These are phyloP conservation scores for Lolium rigidum DNA, from an alignment of 176 grass and related monocot genomes.

Conservation along the genomic window DNA sequence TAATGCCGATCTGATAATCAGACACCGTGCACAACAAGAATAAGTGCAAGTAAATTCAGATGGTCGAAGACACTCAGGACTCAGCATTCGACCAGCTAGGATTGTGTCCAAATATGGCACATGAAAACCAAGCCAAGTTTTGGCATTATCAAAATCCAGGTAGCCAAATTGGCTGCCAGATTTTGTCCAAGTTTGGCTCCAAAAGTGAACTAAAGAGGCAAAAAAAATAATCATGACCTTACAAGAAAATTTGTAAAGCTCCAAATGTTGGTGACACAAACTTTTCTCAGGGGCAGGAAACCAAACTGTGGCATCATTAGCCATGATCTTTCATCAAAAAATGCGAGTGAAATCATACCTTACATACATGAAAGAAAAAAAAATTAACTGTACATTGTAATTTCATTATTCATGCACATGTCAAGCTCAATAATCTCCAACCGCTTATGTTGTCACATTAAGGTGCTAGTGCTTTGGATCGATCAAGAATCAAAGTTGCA, in stretches of 20 bases:
- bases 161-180: not conserved
- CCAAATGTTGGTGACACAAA: not conserved
- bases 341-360: not conserved
- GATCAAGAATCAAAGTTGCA: slow-evolving; percentile 4
- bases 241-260: not conserved
- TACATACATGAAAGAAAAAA: not conserved
- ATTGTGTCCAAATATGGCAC: not conserved
- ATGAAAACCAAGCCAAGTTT: slow-evolving; percentile 5
- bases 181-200: not conserved
- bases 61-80: not conserved
- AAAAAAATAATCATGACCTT: not conserved
- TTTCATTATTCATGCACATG: slow-evolving; percentile 16
- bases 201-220: not conserved
- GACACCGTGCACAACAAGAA: not conserved
- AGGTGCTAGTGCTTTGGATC: slow-evolving; percentile 14
- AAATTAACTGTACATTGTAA: not conserved
- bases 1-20: not conserved
- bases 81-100: not conserved
- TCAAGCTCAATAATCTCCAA: slow-evolving; percentile 9
- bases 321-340: not conserved
- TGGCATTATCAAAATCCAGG: not conserved
- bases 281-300: not conserved
- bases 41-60: not conserved
- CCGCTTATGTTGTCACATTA: not conserved
- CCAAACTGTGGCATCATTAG: not conserved